These are phyloP conservation scores for Melanopsichium pennsylvanicum DNA, from an alignment of 1,284 basidiomycete species.

Conservation along the genomic window DNA sequence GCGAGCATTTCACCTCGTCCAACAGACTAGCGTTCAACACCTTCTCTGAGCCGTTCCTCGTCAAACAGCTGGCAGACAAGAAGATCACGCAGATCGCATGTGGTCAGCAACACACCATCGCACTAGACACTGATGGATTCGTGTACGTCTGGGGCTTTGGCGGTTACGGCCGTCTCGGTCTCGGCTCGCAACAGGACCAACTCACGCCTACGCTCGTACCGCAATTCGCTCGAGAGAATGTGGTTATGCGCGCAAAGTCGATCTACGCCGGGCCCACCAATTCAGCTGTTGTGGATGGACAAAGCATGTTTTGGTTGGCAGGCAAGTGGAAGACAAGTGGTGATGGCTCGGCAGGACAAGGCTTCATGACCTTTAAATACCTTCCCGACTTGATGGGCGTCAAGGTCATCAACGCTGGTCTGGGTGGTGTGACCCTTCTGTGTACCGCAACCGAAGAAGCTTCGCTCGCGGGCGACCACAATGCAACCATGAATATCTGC, in stretches of 20 bases:
- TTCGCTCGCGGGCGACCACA: constrained; percentile 68
- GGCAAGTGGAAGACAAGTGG: constrained; percentile 86
- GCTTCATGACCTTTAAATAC: constrained; percentile 51
- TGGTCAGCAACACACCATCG: constrained; percentile 85
- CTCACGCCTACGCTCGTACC: constrained; percentile 56
- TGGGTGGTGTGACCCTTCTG: constrained; percentile 91
- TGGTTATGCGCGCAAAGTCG: constrained; percentile 72
- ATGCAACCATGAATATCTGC: constrained; percentile 78
- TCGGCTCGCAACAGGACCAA: constrained; percentile 82
- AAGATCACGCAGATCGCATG: constrained; percentile 82
- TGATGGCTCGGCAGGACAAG: constrained; percentile 72
- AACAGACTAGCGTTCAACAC: constrained; percentile 83
- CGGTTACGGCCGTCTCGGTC: constrained; percentile 68
- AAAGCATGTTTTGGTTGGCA: constrained; percentile 77
- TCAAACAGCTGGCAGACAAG: constrained; percentile 75
- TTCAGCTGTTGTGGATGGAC: constrained; percentile 82
- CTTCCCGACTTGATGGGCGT: constrained; percentile 59
- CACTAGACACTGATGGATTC: constrained; percentile 77
- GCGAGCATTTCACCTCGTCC: constrained; percentile 83
- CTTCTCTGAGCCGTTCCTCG: constrained; percentile 72
- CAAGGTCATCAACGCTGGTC: constrained; percentile 69
- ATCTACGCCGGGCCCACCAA: constrained; percentile 83
- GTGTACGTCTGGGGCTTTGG: constrained; percentile 73
- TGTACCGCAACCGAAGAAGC: constrained; percentile 74
- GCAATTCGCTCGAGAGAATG: constrained; percentile 69